Evolutionary conservation across 768 basidiomycete species (phyloP).

Genomic region (Termitomyces sp.): DNA sequence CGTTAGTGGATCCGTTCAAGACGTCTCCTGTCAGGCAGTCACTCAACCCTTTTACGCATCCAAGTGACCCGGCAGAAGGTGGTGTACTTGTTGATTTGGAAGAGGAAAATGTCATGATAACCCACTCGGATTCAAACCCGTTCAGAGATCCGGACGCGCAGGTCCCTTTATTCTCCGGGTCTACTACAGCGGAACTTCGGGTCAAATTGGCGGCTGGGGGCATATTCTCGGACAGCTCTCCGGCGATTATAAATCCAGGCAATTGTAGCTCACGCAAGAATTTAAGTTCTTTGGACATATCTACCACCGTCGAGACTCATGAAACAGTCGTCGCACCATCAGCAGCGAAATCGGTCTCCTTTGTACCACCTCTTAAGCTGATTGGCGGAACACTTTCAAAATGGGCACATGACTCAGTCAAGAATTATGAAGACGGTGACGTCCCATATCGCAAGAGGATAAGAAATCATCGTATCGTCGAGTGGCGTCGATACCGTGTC

Average conservation of each 20-base stretch:
- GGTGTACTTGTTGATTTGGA: too few relatives aligned
- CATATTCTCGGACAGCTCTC: neutral
- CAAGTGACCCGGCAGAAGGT: neutral
- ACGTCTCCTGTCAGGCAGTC: neutral
- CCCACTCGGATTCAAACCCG: neutral
- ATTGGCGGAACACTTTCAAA: neutral
- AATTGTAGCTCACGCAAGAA: neutral
- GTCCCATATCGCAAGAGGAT: neutral
- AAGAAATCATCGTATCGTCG: neutral
- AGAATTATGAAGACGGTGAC: neutral
- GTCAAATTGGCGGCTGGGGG: too few relatives aligned
- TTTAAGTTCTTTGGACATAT: neutral
- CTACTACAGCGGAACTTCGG: too few relatives aligned
- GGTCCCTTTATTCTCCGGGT: too few relatives aligned
- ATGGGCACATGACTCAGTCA: neutral
- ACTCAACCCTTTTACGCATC: neutral
- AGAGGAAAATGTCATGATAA: neutral
- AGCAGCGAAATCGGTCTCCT: neutral
- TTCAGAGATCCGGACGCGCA: neutral
- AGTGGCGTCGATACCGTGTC: conserved; percentile 8
- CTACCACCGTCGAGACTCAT: too few relatives aligned
- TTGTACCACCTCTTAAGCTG: neutral
- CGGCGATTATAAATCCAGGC: too few relatives aligned
- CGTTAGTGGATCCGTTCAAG: neutral
- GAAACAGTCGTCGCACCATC: neutral